Conservation (phyloP, 139 green algal genomes). For the Chlorella ohadii region DNA sequence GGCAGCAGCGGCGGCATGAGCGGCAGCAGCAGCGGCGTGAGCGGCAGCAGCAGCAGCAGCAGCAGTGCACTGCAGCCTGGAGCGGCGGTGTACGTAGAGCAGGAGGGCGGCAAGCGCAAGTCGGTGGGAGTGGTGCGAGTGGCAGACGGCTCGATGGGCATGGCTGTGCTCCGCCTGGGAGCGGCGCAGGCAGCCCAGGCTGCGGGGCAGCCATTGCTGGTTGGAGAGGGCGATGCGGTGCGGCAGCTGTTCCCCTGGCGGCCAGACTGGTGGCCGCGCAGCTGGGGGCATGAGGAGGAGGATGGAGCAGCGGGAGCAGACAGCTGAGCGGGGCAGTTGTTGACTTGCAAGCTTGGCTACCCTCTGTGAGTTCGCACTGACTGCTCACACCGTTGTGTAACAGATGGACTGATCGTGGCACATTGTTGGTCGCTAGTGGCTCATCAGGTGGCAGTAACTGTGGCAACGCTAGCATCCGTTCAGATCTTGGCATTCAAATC, state of each 20-base stretch:
- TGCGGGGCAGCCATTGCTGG: not conserved
- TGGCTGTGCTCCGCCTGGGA: conserved; percentile 58
- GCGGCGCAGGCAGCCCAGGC: not conserved
- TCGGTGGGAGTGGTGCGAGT: conserved; percentile 37
- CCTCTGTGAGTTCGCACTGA: too few relatives aligned
- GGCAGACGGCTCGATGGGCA: conserved; percentile 30
- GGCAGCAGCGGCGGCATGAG: not conserved
- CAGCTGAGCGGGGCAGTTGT: not conserved
- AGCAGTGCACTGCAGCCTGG: conserved; percentile 1
- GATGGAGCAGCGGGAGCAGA: not conserved
- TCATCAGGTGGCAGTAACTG: too few relatives aligned
- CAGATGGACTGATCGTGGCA: too few relatives aligned
- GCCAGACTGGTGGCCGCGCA: conserved; percentile 55
- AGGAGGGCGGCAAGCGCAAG: conserved; percentile 6
- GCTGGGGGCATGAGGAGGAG: conserved; percentile 47
- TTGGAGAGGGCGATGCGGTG: not conserved
- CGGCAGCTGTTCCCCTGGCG: conserved; percentile 34
- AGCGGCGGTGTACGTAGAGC: not conserved
- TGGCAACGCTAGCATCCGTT: too few relatives aligned
- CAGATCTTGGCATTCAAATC: too few relatives aligned
- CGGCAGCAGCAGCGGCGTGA: not conserved
- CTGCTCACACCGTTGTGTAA: too few relatives aligned
- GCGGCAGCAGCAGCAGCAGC: not conserved
- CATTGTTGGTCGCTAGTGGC: too few relatives aligned
- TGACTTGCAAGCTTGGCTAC: too few relatives aligned